A percentile compares a stretch with the other conserved stretches of the same genome.
These are phyloP conservation scores for Diutina sp. DNA, from an alignment of 1,139 yeast species.

Conservation along the genomic window DNA sequence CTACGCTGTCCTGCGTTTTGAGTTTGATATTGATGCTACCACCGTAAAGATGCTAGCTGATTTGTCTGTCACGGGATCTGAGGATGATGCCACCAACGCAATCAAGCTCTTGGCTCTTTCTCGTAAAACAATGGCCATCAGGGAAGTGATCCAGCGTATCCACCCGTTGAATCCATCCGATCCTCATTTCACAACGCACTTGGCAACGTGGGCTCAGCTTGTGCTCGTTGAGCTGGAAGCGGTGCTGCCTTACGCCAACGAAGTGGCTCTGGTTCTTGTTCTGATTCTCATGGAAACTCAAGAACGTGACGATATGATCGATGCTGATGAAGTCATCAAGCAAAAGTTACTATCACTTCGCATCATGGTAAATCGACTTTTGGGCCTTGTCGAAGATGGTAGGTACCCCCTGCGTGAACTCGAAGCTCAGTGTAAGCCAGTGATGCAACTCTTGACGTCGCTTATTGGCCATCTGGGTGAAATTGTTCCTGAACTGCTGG, in stretches of 20 bases:
- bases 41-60: neutral
- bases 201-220: neutral
- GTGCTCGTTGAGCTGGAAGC: neutral
- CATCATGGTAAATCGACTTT: neutral
- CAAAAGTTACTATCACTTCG: neutral
- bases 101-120: neutral
- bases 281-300: neutral
- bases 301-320: neutral
- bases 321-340: neutral
- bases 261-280: neutral
- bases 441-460: slow-evolving; percentile 51
- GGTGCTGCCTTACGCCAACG: neutral
- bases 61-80: neutral
- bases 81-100: neutral
- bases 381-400: neutral
- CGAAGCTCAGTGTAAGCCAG: slow-evolving; percentile 33
- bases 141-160: neutral
- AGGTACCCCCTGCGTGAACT: neutral
- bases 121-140: neutral
- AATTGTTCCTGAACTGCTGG: slow-evolving; percentile 36
- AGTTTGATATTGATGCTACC: neutral
- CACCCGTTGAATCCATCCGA: neutral
- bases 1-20: neutral
- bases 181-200: neutral
- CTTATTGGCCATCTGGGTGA: slow-evolving; percentile 78